Evolutionary conservation across 495 filamentous ascomycete genomes (phyloP), one percentile per base, ranked within the genome.

Genomic region (Neurospora sp.): DNA sequence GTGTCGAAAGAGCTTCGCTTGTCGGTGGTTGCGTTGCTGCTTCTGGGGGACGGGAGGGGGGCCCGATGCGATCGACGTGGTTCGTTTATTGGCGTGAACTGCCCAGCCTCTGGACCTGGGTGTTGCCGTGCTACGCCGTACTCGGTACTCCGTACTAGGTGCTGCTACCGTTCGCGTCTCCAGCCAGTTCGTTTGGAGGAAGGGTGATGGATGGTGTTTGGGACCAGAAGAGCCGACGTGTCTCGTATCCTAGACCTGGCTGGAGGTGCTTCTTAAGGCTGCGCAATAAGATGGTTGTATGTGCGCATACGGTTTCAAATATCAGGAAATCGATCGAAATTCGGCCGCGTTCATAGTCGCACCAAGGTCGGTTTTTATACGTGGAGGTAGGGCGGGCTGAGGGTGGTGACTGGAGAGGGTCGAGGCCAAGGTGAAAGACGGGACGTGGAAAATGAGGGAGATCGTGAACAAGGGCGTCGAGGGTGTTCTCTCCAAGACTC

Each of bases 51-150:
- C 35, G 70, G 44, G 44, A 35, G 70, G 70, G 40, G 69, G 40
- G 9, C 8, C 42, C 8, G 70, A n/a, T 39, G 44, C 42, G 70
- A 71, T 39, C 39, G 44, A 40, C 35, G 42, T 71, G 35, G 27
- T 71, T 71, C 69, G 69, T 71, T 44, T 65, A 31, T n/a, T 71
- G 38, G 39, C 69, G 42, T 53, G 35, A 71, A 53, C 70, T 71
- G 44, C 37, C 68, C 39, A 39, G 14, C 68, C 39, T 41, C 37
- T 27, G 68, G 37, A 69, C 35, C 53, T 65, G 27, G 53, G 27
- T 35, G 53, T 65, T 65, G 27, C 53, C 53, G 27, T 65, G 53
- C 27, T 65, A 65, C 53, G 53, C 53, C 53, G 53, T 61, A 31
- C 53, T 61, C 53, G 10, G 53, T 61, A 61, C 53, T 61, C 53